Evolutionary conservation across 208 protist species (phyloP).

Genomic region (Trypanosoma scelopori): DNA sequence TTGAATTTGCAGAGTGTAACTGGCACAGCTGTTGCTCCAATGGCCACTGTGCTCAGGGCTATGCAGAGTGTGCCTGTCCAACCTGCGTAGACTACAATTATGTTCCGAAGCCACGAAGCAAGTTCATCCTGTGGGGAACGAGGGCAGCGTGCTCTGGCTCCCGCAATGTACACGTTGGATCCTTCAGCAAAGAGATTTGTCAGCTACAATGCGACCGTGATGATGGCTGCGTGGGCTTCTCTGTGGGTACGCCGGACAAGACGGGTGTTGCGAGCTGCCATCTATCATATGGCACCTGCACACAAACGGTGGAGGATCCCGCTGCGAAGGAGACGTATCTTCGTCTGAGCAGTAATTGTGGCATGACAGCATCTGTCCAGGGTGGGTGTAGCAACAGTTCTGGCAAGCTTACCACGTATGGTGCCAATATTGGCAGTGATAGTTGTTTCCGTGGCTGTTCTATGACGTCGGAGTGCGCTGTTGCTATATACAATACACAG

Average conservation of each 20-base stretch:
- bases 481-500: slow-evolving; percentile 6
- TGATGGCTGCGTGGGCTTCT: slow-evolving; percentile 9
- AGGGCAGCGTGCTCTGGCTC: slow-evolving; percentile 9
- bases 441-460: slow-evolving; percentile 13
- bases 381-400: neutral
- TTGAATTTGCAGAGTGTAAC: slow-evolving; percentile 16
- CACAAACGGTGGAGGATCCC: slow-evolving; percentile 5
- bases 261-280: slow-evolving; percentile 9
- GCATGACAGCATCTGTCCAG: neutral
- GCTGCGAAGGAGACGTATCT: slow-evolving; percentile 4
- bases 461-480: slow-evolving; percentile 10
- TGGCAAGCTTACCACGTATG: slow-evolving; percentile 6
- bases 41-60: slow-evolving; percentile 7
- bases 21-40: slow-evolving; percentile 14
- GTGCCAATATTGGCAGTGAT: neutral
- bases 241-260: neutral
- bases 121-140: slow-evolving; percentile 13
- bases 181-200: slow-evolving; percentile 6
- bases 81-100: slow-evolving; percentile 15
- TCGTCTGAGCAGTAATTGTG: slow-evolving; percentile 7
- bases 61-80: slow-evolving; percentile 15
- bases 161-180: slow-evolving; percentile 1
- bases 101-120: slow-evolving; percentile 3
- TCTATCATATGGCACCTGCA: slow-evolving; percentile 10
- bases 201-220: slow-evolving; percentile 9